Evolutionary conservation across 1,139 yeast genomes (phyloP).

Genomic region (Pichia sp.): DNA sequence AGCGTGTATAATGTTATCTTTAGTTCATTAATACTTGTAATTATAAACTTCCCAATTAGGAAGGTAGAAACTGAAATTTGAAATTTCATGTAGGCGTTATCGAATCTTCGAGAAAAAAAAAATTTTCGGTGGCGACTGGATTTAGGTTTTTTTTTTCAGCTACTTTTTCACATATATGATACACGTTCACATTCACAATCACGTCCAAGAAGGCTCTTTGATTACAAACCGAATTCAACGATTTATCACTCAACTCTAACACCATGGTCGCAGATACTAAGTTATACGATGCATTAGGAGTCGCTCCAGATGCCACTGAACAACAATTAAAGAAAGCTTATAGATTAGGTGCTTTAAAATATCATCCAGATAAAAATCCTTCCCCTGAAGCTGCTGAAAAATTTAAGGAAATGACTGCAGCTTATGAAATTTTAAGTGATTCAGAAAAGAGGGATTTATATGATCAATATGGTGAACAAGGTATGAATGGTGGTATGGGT

Average conservation of each 20-base stretch:
- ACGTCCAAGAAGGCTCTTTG: background rate
- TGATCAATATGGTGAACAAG: constrained; percentile 91
- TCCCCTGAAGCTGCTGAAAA: constrained; percentile 91
- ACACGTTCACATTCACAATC: background rate
- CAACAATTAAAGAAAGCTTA: constrained; percentile 90
- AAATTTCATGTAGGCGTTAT: background rate
- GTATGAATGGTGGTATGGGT: constrained; percentile 64
- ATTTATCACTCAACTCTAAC: background rate
- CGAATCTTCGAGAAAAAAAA: background rate
- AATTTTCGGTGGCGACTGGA: background rate
- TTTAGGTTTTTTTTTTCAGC: background rate
- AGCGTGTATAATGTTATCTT: background rate
- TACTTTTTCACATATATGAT: background rate
- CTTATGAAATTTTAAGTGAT: constrained; percentile 85
- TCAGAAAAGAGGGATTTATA: constrained; percentile 82
- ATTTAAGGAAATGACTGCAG: constrained; percentile 80
- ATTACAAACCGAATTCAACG: background rate
- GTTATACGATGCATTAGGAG: constrained; percentile 80
- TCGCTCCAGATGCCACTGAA: constrained; percentile 70
- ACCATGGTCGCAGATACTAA: constrained; percentile 82
- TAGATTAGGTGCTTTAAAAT: constrained; percentile 85
- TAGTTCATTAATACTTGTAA: background rate
- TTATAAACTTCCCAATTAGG: background rate
- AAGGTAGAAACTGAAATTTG: background rate
- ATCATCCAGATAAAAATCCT: constrained; percentile 92